Evolutionary conservation across 768 basidiomycete genomes (phyloP), one percentile per base, ranked within the genome.

Genomic region (Lyophyllum decastes): DNA sequence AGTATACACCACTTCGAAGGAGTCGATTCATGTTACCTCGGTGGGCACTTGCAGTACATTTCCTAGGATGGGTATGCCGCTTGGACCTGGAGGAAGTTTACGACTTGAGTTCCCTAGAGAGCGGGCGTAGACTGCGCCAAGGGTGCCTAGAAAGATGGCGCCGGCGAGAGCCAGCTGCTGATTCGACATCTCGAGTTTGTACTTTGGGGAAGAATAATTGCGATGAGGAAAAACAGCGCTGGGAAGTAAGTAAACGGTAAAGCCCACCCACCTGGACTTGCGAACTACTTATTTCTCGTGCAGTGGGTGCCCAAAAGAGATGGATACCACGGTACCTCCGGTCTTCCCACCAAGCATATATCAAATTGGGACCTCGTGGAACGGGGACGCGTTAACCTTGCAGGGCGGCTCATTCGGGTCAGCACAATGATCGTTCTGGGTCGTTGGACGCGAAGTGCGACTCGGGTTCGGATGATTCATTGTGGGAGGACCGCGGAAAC

Each of bases 41-140:
- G 54, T 54, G 7, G 54, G 54, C 6, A 54, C 54, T 48, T 54
- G 54, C 16, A 54, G 54, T 25, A 54, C 54, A 30, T 52, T 57
- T 26, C 56, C 49, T 21, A 57, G 44, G 17, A 52, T 52, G 2
- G 54, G 54, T 26, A 54, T 34, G 34, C 54, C 54, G 17, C 30
- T 35, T 2, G 56, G 50, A 25, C 56, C 50, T n/a, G 56, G 50
- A 24, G 44, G 49, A 5, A 52, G 43, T 35, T 52, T 52, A 1
- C 44, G 44, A 14, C 43, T 33, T 33, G 30, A 25, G 7, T 19
- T 48, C n/a, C 38, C 41, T 17, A 12, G 4, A 5, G 34, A 43
- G 4, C 43, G 30, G 33, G n/a, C 8, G 16, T 57, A 52, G 30
- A 38, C 34, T 0, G 35, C 54, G 19, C 34, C 34, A 9, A 25